Conservation (phyloP, 768 basidiomycete species). For the Russula earlei region DNA sequence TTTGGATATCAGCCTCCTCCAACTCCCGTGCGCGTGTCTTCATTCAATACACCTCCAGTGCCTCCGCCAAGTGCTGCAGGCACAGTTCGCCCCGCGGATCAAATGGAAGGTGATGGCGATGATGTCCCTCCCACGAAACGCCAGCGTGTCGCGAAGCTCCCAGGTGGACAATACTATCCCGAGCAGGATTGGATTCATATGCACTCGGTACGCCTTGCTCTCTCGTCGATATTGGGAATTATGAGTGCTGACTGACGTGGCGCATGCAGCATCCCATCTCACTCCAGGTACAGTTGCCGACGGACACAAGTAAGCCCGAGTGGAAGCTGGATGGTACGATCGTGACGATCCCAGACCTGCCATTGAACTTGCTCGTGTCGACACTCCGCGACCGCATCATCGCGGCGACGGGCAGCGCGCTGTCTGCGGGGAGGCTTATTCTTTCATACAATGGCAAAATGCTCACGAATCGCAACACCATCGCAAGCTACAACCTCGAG, state of each 20-base stretch:
- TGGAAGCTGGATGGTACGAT: conserved; percentile 84
- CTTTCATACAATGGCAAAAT: conserved; percentile 75
- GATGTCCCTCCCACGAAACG: conserved; percentile 79
- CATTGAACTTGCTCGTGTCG: conserved; percentile 76
- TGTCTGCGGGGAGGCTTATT: conserved; percentile 73
- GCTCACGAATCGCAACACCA: conserved; percentile 76
- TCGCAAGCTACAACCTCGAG: conserved; percentile 84
- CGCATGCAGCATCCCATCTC: conserved; percentile 70
- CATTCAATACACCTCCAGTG: conserved; percentile 54
- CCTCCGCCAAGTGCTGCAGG: conserved; percentile 45
- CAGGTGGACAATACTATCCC: conserved; percentile 74
- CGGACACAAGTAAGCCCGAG: conserved; percentile 75
- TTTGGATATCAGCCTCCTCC: conserved; percentile 74
- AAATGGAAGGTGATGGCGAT: conserved; percentile 61
- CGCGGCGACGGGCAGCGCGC: conserved; percentile 64
- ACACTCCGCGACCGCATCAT: conserved; percentile 85
- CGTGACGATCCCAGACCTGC: conserved; percentile 72
- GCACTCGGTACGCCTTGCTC: conserved; percentile 56
- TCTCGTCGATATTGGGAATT: neutral
- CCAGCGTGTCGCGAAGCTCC: conserved; percentile 76
- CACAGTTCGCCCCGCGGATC: conserved; percentile 69
- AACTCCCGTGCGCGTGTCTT: conserved; percentile 25
- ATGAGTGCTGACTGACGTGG: neutral
- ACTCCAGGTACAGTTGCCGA: conserved; percentile 75
- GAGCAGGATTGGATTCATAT: conserved; percentile 85